Evolutionary conservation across 2,329 filamentous ascomycete genomes (phyloP).

Genomic region (Apiospora hydei): DNA sequence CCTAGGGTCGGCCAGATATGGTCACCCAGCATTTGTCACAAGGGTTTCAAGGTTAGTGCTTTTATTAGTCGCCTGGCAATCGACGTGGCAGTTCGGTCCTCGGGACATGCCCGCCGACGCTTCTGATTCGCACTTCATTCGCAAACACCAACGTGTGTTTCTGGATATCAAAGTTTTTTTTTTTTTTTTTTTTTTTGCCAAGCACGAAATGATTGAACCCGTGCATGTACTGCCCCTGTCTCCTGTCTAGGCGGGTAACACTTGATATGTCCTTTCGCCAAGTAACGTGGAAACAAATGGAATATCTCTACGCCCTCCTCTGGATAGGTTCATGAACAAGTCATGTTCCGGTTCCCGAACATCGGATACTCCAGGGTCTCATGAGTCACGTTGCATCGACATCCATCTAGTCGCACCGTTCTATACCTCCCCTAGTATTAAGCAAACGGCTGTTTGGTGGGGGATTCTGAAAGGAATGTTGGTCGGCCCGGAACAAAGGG

Average conservation of each 20-base stretch:
- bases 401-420: not conserved
- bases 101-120: not conserved
- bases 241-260: not conserved
- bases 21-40: no score
- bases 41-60: not conserved
- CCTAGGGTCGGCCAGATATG: not conserved
- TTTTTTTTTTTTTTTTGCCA: not conserved
- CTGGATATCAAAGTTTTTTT: no score
- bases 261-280: not conserved
- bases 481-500: not conserved
- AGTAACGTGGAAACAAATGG: not conserved
- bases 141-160: not conserved
- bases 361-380: not conserved
- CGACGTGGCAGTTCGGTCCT: not conserved
- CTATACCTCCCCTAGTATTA: not conserved
- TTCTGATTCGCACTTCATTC: not conserved
- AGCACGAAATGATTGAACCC: not conserved
- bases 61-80: not conserved
- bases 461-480: not conserved
- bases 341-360: not conserved
- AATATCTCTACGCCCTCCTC: not conserved
- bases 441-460: not conserved
- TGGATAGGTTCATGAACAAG: not conserved
- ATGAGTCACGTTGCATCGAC: not conserved
- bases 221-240: not conserved